phyloP scores from a whole-genome alignment of 2,329 filamentous ascomycete species.

The Zymoseptoria crescenta region DNA sequence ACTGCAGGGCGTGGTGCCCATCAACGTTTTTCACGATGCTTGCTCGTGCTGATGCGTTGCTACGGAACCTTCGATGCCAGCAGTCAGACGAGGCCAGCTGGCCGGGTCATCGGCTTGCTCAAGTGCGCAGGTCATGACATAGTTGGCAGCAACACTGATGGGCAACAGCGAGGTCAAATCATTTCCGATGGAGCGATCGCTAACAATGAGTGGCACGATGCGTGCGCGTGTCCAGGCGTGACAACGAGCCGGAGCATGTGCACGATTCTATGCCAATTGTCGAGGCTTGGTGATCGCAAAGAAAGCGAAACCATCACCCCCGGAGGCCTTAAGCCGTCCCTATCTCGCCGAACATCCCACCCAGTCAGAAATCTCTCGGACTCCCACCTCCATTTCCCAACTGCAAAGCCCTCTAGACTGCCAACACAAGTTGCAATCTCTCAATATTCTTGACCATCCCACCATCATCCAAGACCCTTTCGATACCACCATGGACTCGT shows the following conservation, averaged over 20 bases:
- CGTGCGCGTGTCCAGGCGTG: background rate
- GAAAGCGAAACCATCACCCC: background rate
- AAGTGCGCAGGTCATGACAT: background rate
- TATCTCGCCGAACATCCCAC: background rate
- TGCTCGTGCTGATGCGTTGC: background rate
- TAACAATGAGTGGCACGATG: background rate
- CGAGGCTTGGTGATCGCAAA: background rate
- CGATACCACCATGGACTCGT: slow-evolving; percentile 1
- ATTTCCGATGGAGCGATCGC: background rate
- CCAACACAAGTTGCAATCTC: background rate
- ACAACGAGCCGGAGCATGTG: background rate
- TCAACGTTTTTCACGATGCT: background rate
- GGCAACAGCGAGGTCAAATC: background rate
- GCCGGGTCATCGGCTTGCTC: background rate
- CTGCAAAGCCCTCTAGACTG: background rate
- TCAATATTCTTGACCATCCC: background rate
- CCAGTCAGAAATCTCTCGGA: background rate
- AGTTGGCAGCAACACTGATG: background rate
- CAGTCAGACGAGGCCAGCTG: background rate
- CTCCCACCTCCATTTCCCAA: background rate
- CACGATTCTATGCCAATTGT: background rate
- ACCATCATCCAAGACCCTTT: background rate
- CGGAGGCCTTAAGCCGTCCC: background rate
- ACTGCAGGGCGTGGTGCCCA: background rate
- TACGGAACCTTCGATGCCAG: background rate